Evolutionary conservation across 2,329 filamentous ascomycete genomes (phyloP), one percentile per base, ranked within the genome.

Genomic region (Ceratocystis ficicola): DNA sequence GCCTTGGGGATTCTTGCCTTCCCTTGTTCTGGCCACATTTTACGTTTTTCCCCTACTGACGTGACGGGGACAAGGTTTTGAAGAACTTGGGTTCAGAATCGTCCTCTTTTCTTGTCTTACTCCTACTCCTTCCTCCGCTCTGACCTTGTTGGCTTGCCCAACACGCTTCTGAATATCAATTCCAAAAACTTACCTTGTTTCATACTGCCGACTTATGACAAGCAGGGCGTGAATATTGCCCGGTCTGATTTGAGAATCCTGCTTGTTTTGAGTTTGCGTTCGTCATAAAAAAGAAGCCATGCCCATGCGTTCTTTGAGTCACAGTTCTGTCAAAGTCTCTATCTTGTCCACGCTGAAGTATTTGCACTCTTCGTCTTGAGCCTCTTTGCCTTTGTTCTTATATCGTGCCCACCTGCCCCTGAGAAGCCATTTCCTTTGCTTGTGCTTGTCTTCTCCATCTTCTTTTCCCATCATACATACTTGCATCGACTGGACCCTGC

Each of bases 261-360:
- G n/a, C 48, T 52, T 59, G 55, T 36, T 59, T 59, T 59, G 55
- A 59, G 55, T 36, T 59, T 59, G 25, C 15, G 8, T 59, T 59
- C 48, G 22, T 52, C 48, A 36, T 36, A n/a, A 59, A 59, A 59
- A 59, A 59, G 55, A 59, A 17, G 55, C 25, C 8, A 10, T n/a
- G 17, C 55, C 55, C 30, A 32, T 30, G 25, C 25, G 2, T n/a
- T 59, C 25, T 59, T 50, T 32, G 25, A 4, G 5, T 28, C 17
- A 36, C 12, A 5, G 22, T 59, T 25, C 28, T n/a, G 15, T 10
- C 1, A 41, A 41, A 41, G 36, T 41, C n/a, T 20, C 17, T 15
- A 6, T 17, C 25, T 32, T 32, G 22, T 32, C 15, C 5, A 57
- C 25, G 3, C 12, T 1, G 1, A 32, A 10, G 15, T 17, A 20